Percentiles rank a stretch among this genome's conserved stretches.
These are phyloP conservation scores for Euryodendron excelsum DNA, from an alignment of 148 eudicot genomes.

Conservation along the genomic window DNA sequence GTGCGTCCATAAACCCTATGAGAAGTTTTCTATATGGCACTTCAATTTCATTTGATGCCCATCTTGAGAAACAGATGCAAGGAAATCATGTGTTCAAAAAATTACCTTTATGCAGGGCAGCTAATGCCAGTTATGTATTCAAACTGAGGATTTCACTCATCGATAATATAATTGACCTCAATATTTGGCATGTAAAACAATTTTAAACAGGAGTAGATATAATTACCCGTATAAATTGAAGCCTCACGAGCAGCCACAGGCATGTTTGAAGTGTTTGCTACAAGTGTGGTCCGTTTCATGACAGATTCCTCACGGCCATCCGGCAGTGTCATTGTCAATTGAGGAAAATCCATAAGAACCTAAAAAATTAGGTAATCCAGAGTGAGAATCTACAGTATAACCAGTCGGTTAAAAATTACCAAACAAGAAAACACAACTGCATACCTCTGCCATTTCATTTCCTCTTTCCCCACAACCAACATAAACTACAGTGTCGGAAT, in stretches of 20 bases:
- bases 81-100: background rate
- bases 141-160: background rate
- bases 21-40: background rate
- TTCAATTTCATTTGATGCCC: background rate
- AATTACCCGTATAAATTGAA: constrained; percentile 90
- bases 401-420: background rate
- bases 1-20: background rate
- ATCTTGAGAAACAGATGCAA: background rate
- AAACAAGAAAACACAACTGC: constrained; percentile 9
- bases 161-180: constrained; percentile 29
- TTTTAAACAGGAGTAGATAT: background rate
- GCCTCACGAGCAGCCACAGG: constrained; percentile 99
- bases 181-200: constrained; percentile 3
- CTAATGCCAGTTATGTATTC: background rate
- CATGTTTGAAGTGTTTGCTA: constrained; percentile 99
- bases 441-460: constrained; percentile 99
- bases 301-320: constrained; percentile 99
- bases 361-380: constrained; percentile 19
- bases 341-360: constrained; percentile 99
- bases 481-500: constrained; percentile 96
- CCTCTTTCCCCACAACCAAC: constrained; percentile 99
- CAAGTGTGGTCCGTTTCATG: constrained; percentile 99
- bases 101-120: background rate
- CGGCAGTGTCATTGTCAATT: constrained; percentile 97
- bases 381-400: background rate